phyloP scores from a whole-genome alignment of 169 alveolate genomes.

The Eimeria acervulina region DNA sequence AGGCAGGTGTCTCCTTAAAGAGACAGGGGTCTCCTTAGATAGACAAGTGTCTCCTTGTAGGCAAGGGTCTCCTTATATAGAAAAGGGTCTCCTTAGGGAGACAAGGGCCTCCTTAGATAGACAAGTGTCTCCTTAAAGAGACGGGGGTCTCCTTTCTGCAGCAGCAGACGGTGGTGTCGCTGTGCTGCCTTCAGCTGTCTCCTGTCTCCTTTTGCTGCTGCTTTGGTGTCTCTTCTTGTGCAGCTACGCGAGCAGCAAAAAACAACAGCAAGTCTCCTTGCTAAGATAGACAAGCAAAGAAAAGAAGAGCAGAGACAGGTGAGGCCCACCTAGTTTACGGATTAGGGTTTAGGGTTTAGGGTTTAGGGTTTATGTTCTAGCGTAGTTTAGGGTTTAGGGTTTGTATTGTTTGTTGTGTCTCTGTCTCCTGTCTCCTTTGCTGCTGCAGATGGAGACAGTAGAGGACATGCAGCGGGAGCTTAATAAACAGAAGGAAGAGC shows the following conservation, averaged over 20 bases:
- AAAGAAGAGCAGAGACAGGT: slow-evolving; percentile 39
- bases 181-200: too few species aligned
- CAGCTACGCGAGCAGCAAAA: slow-evolving; percentile 25
- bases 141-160: too few species aligned
- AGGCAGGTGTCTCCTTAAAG: neutral
- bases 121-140: too few species aligned
- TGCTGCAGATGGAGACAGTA: slow-evolving; percentile 39
- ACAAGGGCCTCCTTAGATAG: too few species aligned
- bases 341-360: slow-evolving; percentile 28
- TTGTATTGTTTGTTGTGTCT: neutral
- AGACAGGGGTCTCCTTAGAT: too few species aligned
- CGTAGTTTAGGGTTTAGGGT: slow-evolving; percentile 38
- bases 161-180: too few species aligned
- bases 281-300: neutral
- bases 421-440: neutral
- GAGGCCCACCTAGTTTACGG: neutral
- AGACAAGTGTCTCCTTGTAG: too few species aligned
- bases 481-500: neutral
- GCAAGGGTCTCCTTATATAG: too few species aligned
- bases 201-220: neutral
- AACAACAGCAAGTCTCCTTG: neutral
- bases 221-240: neutral
- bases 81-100: too few species aligned
- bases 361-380: neutral
- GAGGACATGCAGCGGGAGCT: slow-evolving; percentile 55